Evolutionary conservation across 176 grass and related monocot genomes (phyloP).

Genomic region (Oryza brachyantha): DNA sequence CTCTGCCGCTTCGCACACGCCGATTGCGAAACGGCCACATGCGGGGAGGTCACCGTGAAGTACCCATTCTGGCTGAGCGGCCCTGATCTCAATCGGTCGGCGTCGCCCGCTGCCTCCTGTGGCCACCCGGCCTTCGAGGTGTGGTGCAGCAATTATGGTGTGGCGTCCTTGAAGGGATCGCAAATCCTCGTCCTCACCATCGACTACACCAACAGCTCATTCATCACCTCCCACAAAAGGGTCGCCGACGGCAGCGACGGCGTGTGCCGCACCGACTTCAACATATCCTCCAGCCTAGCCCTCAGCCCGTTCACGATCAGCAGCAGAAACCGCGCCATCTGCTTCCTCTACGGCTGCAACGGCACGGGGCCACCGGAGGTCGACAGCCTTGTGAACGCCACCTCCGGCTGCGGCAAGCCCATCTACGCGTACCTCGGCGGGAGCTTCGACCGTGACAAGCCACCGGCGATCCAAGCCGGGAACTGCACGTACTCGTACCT

Average conservation of each 20-base stretch:
- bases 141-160: not conserved
- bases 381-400: not conserved
- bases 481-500: not conserved
- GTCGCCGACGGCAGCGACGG: not conserved
- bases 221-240: not conserved
- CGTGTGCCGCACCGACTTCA: slow-evolving; percentile 38
- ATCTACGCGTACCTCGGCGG: slow-evolving; percentile 23
- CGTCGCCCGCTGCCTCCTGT: not conserved
- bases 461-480: not conserved
- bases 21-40: slow-evolving; percentile 24
- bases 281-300: slow-evolving; percentile 38
- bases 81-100: not conserved
- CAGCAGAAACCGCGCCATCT: slow-evolving; percentile 24
- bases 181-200: slow-evolving; percentile 2
- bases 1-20: not conserved
- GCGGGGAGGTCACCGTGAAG: slow-evolving; percentile 31
- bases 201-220: slow-evolving; percentile 32
- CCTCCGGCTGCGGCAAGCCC: rapidly evolving
- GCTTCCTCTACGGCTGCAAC: slow-evolving; percentile 46
- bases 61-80: slow-evolving; percentile 56
- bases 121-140: slow-evolving; percentile 50
- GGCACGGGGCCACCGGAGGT: not conserved
- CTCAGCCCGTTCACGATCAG: slow-evolving; percentile 27
- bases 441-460: not conserved
- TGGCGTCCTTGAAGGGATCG: not conserved